These are phyloP conservation scores for Zymoseptoria crescenta DNA, from an alignment of 2,329 filamentous ascomycete species.

Conservation along the genomic window DNA sequence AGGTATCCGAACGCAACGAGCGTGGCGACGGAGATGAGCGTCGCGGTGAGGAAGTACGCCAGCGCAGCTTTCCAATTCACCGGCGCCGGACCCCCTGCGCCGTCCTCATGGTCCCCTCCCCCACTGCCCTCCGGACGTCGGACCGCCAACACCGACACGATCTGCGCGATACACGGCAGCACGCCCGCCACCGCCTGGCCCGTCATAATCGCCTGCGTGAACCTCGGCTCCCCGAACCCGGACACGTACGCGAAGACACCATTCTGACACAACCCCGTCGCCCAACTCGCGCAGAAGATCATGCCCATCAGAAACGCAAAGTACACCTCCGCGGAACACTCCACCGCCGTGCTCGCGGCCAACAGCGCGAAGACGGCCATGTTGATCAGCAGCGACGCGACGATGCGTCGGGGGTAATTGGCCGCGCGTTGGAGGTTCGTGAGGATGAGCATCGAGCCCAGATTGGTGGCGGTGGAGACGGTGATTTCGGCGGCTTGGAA, in stretches of 20 bases:
- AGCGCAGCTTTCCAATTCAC: constrained; percentile 66
- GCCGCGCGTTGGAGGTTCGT: constrained; percentile 73
- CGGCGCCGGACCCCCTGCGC: constrained; percentile 27
- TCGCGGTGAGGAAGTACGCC: constrained; percentile 84
- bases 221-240: constrained; percentile 76
- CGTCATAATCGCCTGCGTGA: constrained; percentile 93
- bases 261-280: constrained; percentile 83
- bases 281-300: constrained; percentile 71
- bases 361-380: constrained; percentile 68
- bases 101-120: constrained; percentile 10
- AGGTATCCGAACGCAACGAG: constrained; percentile 70
- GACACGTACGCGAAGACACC: constrained; percentile 87
- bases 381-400: constrained; percentile 67
- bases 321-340: constrained; percentile 57
- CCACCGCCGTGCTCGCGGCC: constrained; percentile 68
- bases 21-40: constrained; percentile 61
- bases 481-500: constrained; percentile 88
- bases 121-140: constrained; percentile 14
- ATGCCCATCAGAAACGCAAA: constrained; percentile 74
- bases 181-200: constrained; percentile 91
- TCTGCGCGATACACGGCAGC: constrained; percentile 78
- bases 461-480: constrained; percentile 76
- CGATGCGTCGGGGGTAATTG: constrained; percentile 82
- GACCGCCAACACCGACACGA: constrained; percentile 68
- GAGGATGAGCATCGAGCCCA: constrained; percentile 66